Evolutionary conservation across 371 early-diverging fungal genomes (phyloP), one percentile per base, ranked within the genome.

Genomic region (Syncephalastrum monosporum): DNA sequence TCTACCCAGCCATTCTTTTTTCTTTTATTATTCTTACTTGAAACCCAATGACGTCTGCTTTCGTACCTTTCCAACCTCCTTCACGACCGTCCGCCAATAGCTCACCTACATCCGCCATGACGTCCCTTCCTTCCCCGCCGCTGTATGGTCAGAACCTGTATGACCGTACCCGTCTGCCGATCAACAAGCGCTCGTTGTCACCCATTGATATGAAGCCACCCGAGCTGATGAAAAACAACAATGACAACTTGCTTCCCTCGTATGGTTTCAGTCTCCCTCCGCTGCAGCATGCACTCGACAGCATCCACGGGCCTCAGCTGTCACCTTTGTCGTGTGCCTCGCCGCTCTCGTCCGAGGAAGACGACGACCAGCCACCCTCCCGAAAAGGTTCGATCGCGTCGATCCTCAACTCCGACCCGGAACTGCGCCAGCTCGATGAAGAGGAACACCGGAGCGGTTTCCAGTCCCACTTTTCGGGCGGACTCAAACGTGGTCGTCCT

Each of bases 311-410:
- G 5, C 75, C 75, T 24, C 64, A 72, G 41, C 64, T 75, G 50
- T 70, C 72, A 33, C 45, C 46, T 17, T 14, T 60, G 4, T 47
- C 54, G 14, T 59, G 52, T 1, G 47, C 57, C 14, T 54, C 60
- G 14, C 54, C 60, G 13, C 38, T 38, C 16, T 45, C 45, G 23
- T 27, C 43, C 14, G 59, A 59, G 42, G 59, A 59, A 42, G n/a
- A 38, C 21, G 29, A 15, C 14, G 25, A 27, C 15, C 33, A 45
- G n/a, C 25, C 47, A 10, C 24, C 29, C 19, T 53, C 47, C 57
- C 67, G 71, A 23, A 69, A 71, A 50, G 72, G 68, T 0, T 77
- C 74, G 4, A 69, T 77, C 55, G 67, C 73, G 24, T 77, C 74
- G 0, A 41, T 77, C n/a, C 63, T 77, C 46, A 77, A 77, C 57